Conservation (phyloP, 23 red algal species). For the Gracilaria vermiculophylla region DNA sequence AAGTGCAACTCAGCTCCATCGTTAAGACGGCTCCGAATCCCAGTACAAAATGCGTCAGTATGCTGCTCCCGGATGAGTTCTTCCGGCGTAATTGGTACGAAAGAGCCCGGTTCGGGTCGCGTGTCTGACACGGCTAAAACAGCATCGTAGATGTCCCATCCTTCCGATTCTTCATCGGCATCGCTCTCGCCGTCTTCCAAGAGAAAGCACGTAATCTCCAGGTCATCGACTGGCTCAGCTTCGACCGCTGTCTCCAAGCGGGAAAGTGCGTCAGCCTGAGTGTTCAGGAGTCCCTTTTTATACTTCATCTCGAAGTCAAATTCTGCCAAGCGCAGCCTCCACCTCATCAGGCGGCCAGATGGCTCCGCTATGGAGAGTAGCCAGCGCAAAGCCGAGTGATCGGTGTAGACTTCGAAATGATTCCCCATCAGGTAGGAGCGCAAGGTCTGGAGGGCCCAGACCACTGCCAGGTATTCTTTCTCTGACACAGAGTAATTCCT, state of each 20-base stretch:
- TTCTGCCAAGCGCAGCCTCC: background rate
- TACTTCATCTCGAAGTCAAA: conserved; percentile 4
- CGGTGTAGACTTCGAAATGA: background rate
- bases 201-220: background rate
- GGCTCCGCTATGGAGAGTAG: background rate
- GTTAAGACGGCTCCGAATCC: conserved; percentile 1
- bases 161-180: no score
- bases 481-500: conserved; percentile 36
- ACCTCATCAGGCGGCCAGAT: conserved; percentile 12
- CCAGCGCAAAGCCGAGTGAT: background rate
- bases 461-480: conserved; percentile 2
- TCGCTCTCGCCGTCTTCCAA: no score
- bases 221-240: background rate
- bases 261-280: no score
- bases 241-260: no score
- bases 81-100: background rate
- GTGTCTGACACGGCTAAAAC: no score
- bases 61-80: conserved; percentile 14
- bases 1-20: background rate
- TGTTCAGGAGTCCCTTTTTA: conserved; percentile 11
- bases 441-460: no score
- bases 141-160: no score
- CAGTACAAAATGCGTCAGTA: background rate
- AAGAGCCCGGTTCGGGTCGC: no score
- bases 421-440: background rate